A percentile compares a stretch with the other conserved stretches of the same genome.
Evolutionary conservation across 1,284 basidiomycete species (phyloP).

Genomic region (Wolfiporia cocos): DNA sequence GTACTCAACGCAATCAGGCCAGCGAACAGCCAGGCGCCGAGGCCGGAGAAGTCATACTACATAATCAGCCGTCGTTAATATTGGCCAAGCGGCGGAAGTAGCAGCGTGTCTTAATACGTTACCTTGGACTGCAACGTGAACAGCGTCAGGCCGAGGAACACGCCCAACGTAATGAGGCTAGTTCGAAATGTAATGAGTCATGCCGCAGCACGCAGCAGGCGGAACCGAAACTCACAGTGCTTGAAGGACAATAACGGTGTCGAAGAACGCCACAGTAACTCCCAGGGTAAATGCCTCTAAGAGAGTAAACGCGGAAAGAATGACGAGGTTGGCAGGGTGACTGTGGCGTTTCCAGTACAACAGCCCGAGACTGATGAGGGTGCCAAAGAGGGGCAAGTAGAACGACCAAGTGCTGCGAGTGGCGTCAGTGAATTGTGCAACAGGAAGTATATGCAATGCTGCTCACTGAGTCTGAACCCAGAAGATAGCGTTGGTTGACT

Average conservation of each 20-base stretch:
- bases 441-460: neutral
- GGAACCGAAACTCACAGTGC: slow-evolving; percentile 53
- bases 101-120: too few relatives aligned
- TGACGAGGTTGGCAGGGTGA: slow-evolving; percentile 75
- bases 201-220: neutral
- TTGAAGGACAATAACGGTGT: slow-evolving; percentile 76
- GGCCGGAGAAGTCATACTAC: slow-evolving; percentile 81
- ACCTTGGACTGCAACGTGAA: slow-evolving; percentile 86
- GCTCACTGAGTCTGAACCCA: slow-evolving; percentile 72
- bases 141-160: slow-evolving; percentile 82
- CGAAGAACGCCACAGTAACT: slow-evolving; percentile 69
- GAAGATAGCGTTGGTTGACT: slow-evolving; percentile 43
- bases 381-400: slow-evolving; percentile 70
- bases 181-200: slow-evolving; percentile 6
- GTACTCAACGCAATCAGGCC: slow-evolving; percentile 66
- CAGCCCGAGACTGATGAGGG: slow-evolving; percentile 68
- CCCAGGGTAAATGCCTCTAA: slow-evolving; percentile 81
- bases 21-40: slow-evolving; percentile 82
- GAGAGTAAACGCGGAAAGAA: slow-evolving; percentile 74
- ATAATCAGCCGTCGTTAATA: neutral
- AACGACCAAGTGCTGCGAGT: slow-evolving; percentile 60
- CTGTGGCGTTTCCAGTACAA: slow-evolving; percentile 87
- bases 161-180: slow-evolving; percentile 78
- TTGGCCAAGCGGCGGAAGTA: slow-evolving; percentile 4
- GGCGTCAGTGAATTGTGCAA: neutral